These are phyloP conservation scores for Trifolium pratense DNA, from an alignment of 306 rosid genomes.

Conservation along the genomic window DNA sequence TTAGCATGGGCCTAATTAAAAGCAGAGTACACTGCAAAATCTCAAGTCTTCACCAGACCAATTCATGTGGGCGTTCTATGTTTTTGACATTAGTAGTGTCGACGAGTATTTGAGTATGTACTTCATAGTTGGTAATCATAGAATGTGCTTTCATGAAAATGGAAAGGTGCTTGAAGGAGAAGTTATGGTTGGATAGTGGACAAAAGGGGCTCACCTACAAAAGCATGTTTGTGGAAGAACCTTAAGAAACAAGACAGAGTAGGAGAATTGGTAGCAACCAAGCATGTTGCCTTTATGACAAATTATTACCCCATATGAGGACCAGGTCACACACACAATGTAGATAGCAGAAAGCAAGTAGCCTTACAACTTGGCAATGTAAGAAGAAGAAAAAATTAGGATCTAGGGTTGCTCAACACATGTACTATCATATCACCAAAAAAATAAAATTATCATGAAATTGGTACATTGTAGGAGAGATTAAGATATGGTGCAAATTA, in stretches of 20 bases:
- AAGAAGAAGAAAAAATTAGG: conserved; percentile 1
- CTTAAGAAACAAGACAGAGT: conserved; percentile 71
- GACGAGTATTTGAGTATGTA: not conserved
- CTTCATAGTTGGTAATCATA: conserved; percentile 43
- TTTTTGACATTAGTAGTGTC: not conserved
- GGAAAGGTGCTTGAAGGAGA: conserved; percentile 66
- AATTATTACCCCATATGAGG: conserved; percentile 50
- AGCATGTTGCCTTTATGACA: conserved; percentile 55
- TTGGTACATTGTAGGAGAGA: too few relatives aligned
- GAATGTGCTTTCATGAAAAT: conserved; percentile 41
- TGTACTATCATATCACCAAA: not conserved
- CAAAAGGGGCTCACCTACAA: conserved; percentile 66
- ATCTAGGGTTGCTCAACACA: not conserved
- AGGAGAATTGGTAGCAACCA: conserved; percentile 60
- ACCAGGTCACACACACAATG: conserved; percentile 37
- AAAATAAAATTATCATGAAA: too few relatives aligned
- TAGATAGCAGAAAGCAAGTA: conserved; percentile 40
- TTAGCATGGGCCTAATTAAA: too few relatives aligned
- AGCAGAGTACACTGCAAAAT: too few relatives aligned
- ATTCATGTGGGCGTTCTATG: too few relatives aligned
- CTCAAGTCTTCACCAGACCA: too few relatives aligned
- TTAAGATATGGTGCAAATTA: too few relatives aligned
- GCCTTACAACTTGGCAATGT: conserved; percentile 50
- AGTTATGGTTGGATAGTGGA: conserved; percentile 70
- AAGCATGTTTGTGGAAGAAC: conserved; percentile 46